Percentiles rank a stretch among this genome's conserved stretches.
phyloP scores from a whole-genome alignment of 176 grass and related monocot genomes.

The Aegilops speltoides region DNA sequence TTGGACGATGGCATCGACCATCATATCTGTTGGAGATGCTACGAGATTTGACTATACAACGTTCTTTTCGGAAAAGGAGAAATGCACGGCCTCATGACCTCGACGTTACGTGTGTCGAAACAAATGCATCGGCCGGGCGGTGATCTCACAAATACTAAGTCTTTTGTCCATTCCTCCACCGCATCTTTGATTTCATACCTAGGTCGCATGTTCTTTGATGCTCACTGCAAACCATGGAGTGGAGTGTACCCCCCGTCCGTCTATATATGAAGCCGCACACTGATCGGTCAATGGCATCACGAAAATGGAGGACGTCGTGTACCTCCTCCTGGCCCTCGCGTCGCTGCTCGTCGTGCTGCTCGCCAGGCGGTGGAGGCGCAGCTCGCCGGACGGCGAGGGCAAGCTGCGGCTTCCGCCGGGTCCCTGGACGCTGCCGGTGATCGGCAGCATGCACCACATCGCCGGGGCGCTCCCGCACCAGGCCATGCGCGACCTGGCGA shows the following conservation, averaged over 20 bases:
- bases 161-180: not conserved
- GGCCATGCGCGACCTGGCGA: conserved; percentile 35
- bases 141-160: no score
- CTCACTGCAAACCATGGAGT: not conserved
- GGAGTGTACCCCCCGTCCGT: no score
- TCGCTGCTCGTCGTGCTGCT: not conserved
- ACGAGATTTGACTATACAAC: no score
- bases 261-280: not conserved
- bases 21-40: no score
- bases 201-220: not conserved
- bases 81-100: no score
- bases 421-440: conserved; percentile 17
- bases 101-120: no score
- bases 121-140: no score
- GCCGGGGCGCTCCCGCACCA: conserved; percentile 38
- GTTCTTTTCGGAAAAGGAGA: no score
- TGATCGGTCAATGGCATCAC: not conserved
- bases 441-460: conserved; percentile 63
- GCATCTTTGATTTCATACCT: not conserved
- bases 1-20: no score
- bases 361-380: not conserved
- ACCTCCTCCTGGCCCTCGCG: not conserved
- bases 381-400: not conserved
- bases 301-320: not conserved
- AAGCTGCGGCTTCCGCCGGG: conserved; percentile 36